These are phyloP conservation scores for Durusdinium trenchii DNA, from an alignment of 73 alveolate genomes.

Conservation along the genomic window DNA sequence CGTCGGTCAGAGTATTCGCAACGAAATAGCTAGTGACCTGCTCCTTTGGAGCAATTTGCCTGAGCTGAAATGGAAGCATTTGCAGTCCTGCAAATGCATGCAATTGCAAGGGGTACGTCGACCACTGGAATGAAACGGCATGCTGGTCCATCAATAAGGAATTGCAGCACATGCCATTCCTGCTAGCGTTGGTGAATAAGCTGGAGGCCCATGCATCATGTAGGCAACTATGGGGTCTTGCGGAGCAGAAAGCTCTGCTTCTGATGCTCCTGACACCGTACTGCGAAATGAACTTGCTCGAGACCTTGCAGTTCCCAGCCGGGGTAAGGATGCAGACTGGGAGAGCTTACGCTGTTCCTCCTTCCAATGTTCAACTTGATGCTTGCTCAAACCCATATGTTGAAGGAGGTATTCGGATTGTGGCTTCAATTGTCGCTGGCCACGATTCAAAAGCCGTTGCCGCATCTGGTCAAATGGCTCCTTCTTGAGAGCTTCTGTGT, in stretches of 20 bases:
- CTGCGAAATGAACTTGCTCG: neutral
- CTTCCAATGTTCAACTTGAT: slow-evolving; percentile 10
- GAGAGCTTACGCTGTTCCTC: neutral
- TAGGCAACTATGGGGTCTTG: slow-evolving; percentile 17
- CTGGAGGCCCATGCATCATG: slow-evolving; percentile 59
- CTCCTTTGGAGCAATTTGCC: neutral
- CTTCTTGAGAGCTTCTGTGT: slow-evolving; percentile 19
- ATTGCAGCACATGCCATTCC: slow-evolving; percentile 63
- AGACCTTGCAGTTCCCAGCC: slow-evolving; percentile 4
- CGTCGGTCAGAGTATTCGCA: too few species aligned
- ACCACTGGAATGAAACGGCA: too few species aligned
- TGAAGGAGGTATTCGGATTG: slow-evolving; percentile 39
- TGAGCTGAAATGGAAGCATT: too few species aligned
- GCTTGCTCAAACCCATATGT: slow-evolving; percentile 48
- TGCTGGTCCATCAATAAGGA: too few species aligned
- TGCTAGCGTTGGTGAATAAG: slow-evolving; percentile 29
- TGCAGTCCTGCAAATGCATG: too few species aligned
- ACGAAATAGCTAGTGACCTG: neutral
- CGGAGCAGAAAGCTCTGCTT: neutral
- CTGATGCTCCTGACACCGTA: neutral
- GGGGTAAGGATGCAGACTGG: slow-evolving; percentile 23
- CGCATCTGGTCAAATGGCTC: slow-evolving; percentile 56
- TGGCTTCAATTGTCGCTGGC: slow-evolving; percentile 45
- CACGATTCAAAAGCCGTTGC: slow-evolving; percentile 39
- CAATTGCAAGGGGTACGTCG: too few species aligned